Evolutionary conservation across 2,329 filamentous ascomycete genomes (phyloP), one percentile per base, ranked within the genome.

Genomic region (Ophiostoma perfectum): DNA sequence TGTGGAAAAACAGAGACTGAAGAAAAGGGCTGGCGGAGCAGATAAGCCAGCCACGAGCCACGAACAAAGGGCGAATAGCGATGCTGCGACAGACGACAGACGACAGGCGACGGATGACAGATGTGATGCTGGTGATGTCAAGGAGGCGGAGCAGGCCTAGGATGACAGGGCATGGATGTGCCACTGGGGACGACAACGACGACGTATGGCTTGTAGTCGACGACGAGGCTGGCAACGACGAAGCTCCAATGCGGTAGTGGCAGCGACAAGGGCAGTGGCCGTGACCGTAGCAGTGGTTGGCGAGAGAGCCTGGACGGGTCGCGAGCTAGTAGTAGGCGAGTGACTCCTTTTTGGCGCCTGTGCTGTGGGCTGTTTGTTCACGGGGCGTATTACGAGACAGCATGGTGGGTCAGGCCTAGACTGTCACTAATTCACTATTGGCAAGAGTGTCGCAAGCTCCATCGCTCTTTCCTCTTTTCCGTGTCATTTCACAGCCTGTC

Each of bases 271-370:
- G 47, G 47, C 38, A 63, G 16, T 41, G 58, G 38, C 16, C n/a
- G 14, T 63, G 58, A 38, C 38, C 41, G 38, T 12, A 16, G 16
- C 58, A 63, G 39, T 42, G 38, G 38, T 8, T 39, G 58, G 5
- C n/a, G 16, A 47, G 42, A 55, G 62, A 18, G 55, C 44, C 63
- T 68, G 42, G 52, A 68, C 42, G 18, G 44, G 18, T 49, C 49
- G 45, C 41, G 18, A 38, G 66, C 27, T 60, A 27, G 27, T 27
- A 27, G 27, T 27, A n/a, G 38, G 45, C 47, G 36, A 65, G 16
- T 68, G 63, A 44, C 63, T 65, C 63, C 63, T 68, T 65, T 67
- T 65, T 42, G 55, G 27, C 55, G 62, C 47, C 47, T 55, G 45
- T 41, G 12, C 63, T 62, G 49, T 65, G 63, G 49, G 41, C 49